A percentile compares a stretch with the other conserved stretches of the same genome.
phyloP scores from a whole-genome alignment of 1,139 yeast genomes.

The Blastobotrys raffinosifermentans region DNA sequence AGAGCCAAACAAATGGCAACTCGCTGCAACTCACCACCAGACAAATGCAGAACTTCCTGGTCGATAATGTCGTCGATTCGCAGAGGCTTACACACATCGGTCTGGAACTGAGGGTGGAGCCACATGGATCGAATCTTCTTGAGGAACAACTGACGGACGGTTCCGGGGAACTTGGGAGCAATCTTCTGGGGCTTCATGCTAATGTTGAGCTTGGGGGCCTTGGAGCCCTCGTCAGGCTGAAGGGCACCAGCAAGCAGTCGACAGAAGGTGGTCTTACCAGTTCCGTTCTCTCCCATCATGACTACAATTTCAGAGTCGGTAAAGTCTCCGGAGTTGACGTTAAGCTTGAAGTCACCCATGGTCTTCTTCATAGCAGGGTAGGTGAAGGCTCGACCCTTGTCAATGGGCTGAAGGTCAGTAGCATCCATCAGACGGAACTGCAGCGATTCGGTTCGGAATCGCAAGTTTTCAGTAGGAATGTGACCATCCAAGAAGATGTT shows the following conservation, averaged over 20 bases:
- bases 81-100: slow-evolving; percentile 95
- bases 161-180: slow-evolving; percentile 97
- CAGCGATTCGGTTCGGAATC: slow-evolving; percentile 92
- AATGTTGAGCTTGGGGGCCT: slow-evolving; percentile 82
- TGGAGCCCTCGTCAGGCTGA: slow-evolving; percentile 72
- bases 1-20: slow-evolving; percentile 94
- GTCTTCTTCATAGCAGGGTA: slow-evolving; percentile 86
- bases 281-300: slow-evolving; percentile 99
- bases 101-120: slow-evolving; percentile 94
- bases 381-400: slow-evolving; percentile 67
- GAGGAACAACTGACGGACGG: slow-evolving; percentile 94
- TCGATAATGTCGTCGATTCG: slow-evolving; percentile 90
- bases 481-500: slow-evolving; percentile 97
- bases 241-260: slow-evolving; percentile 88
- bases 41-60: slow-evolving; percentile 93
- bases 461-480: slow-evolving; percentile 91
- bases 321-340: slow-evolving; percentile 80
- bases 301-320: slow-evolving; percentile 95
- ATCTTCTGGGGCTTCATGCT: slow-evolving; percentile 98
- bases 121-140: slow-evolving; percentile 93
- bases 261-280: slow-evolving; percentile 98
- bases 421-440: slow-evolving; percentile 96
- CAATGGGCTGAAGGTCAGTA: slow-evolving; percentile 60
- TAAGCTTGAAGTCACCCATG: slow-evolving; percentile 89
- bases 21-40: slow-evolving; percentile 99